Base-by-base conservation (phyloP, 768 basidiomycete genomes). In the Lentinula sp. region DNA sequence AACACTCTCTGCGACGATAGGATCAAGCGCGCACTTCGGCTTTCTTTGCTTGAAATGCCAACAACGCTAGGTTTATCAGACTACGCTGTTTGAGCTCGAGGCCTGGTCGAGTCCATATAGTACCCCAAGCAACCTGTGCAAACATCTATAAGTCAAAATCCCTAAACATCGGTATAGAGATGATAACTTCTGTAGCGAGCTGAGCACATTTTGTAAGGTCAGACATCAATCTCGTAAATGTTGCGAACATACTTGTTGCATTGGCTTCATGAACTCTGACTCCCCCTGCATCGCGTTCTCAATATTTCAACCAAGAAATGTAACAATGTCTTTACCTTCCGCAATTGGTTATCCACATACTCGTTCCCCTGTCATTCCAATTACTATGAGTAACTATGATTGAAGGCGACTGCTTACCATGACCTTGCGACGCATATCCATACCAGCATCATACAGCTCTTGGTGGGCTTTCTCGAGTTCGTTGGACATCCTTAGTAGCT, bases 41-140 rank as follows among this genome's bases (percentile, higher is more conserved):
- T 49, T 75, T 71, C 62, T 78, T 80, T 3, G 73, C 78, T 63
- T 77, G 78, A 9, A 73, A 72, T 8, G 76, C 77, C 3, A 78
- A 69, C 3, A 80, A 63, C 2, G 79, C 77, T 49, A 80, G 74
- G 57, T 73, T 72, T 56, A 80, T 78, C 58, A 80, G 65, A 61
- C 79, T 80, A 37, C 79, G 73, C 59, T 78, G 78, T 63, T 79
- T 80, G 45, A 73, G 69, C 64, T 80, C 77, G 2, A 80, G 67
- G 8, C 79, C 78, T 35, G 78, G 77, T 50, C 78, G 72, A 48
- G 78, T 76, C 77, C 78, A 80, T 55, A 79, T 78, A 4, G 75
- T 78, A 16, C 78, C 78, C 78, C 78, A 80, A 2, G 74, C 78
- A 13, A 73, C 75, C 76, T 78, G 50, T 31, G 32, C 28, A 34